Conservation (phyloP, 2,329 filamentous ascomycete genomes). For the Colletotrichum agaves region DNA sequence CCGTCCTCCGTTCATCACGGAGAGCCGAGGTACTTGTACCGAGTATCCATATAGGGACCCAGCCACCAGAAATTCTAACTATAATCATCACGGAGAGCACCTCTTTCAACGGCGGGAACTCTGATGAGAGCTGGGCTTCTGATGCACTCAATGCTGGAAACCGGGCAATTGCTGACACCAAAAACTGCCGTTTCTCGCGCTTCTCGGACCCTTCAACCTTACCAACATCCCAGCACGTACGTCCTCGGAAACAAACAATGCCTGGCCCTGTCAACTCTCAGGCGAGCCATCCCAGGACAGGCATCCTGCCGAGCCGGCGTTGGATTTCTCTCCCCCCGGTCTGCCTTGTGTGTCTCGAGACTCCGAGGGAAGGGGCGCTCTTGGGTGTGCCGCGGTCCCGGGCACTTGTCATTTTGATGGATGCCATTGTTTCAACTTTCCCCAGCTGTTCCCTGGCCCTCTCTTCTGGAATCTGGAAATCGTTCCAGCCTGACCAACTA, state of each 20-base stretch:
- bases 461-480: conserved; percentile 22
- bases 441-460: conserved; percentile 15
- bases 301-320: conserved; percentile 19
- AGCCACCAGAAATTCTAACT: too few relatives aligned
- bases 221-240: background rate
- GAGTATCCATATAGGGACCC: too few relatives aligned
- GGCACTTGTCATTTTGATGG: conserved; percentile 24
- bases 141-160: background rate
- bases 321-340: background rate
- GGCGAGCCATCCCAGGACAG: conserved; percentile 19
- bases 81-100: conserved; percentile 3
- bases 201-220: background rate
- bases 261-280: conserved; percentile 32
- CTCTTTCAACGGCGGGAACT: background rate
- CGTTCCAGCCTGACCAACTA: conserved; percentile 10
- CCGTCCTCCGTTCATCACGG: background rate
- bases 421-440: conserved; percentile 30
- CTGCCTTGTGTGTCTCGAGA: background rate
- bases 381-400: conserved; percentile 12
- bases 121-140: background rate
- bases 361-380: background rate
- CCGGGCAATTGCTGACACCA: background rate
- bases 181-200: background rate
- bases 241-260: conserved; percentile 25
- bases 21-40: too few relatives aligned